phyloP scores from a whole-genome alignment of 2,329 filamentous ascomycete genomes.

The Microthyrium microscopicum region DNA sequence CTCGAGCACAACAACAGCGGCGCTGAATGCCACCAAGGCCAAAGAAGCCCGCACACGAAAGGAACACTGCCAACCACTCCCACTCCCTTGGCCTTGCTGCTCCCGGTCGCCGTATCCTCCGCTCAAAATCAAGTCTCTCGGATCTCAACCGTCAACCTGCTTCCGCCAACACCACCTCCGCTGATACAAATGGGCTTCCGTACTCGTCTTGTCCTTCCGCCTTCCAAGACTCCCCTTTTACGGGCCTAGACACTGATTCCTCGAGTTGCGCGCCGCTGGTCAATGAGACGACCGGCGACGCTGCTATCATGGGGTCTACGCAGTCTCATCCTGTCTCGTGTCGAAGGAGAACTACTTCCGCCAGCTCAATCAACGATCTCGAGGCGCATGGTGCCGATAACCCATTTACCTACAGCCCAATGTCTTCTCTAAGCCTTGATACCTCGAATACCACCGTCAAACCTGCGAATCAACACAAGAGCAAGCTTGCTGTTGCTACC shows the following conservation, averaged over 20 bases:
- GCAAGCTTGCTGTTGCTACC: slow-evolving; percentile 59
- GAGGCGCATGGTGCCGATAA: slow-evolving; percentile 11
- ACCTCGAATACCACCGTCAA: slow-evolving; percentile 2
- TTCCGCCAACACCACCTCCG: slow-evolving; percentile 14
- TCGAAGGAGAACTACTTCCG: slow-evolving; percentile 25
- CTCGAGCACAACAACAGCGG: slow-evolving; percentile 14
- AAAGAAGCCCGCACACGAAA: slow-evolving; percentile 23
- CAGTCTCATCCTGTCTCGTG: slow-evolving; percentile 8
- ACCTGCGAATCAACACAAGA: slow-evolving; percentile 15
- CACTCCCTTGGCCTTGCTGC: slow-evolving; percentile 81
- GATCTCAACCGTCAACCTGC: slow-evolving; percentile 26
- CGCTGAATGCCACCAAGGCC: slow-evolving; percentile 31
- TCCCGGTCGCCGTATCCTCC: slow-evolving; percentile 49
- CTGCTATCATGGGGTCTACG: slow-evolving; percentile 9
- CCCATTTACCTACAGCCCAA: background rate
- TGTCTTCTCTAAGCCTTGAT: slow-evolving; percentile 5
- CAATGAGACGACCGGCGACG: slow-evolving; percentile 5
- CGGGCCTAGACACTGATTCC: slow-evolving; percentile 1
- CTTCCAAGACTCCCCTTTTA: background rate
- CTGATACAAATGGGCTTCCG: slow-evolving; percentile 3
- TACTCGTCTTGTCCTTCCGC: background rate
- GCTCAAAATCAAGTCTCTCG: slow-evolving; percentile 30
- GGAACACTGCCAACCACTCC: slow-evolving; percentile 52
- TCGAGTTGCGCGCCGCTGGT: slow-evolving; percentile 1
- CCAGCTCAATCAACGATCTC: slow-evolving; percentile 25